phyloP scores from a whole-genome alignment of 2,329 filamentous ascomycete species.

The Arthrobotrys sinensis region DNA sequence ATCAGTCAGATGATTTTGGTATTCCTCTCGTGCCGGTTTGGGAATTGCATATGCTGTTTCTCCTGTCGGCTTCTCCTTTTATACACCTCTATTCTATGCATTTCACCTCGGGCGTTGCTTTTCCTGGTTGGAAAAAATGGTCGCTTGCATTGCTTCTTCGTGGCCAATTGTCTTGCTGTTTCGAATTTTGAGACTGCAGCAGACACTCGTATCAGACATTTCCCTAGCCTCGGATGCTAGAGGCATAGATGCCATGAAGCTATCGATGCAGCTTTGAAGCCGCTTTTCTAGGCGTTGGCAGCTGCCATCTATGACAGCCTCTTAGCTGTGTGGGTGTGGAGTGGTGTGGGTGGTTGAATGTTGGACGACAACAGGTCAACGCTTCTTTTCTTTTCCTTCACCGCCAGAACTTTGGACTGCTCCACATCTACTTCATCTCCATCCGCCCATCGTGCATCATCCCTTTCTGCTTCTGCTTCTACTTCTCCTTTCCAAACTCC shows the following conservation, averaged over 20 bases:
- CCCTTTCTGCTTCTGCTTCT: neutral
- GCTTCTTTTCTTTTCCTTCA: slow-evolving; percentile 50
- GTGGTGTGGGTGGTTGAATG: slow-evolving; percentile 4
- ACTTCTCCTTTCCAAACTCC: slow-evolving; percentile 18
- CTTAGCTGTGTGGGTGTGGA: slow-evolving; percentile 21
- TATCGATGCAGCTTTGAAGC: slow-evolving; percentile 25
- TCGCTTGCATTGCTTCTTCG: slow-evolving; percentile 52
- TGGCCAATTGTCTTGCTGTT: slow-evolving; percentile 50
- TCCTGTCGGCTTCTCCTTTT: slow-evolving; percentile 61
- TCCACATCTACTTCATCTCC: slow-evolving; percentile 21
- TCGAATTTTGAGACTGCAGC: slow-evolving; percentile 29
- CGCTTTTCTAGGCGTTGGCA: slow-evolving; percentile 11
- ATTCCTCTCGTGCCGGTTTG: slow-evolving; percentile 26
- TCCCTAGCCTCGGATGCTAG: slow-evolving; percentile 8
- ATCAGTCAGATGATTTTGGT: slow-evolving; percentile 25
- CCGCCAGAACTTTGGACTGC: slow-evolving; percentile 6
- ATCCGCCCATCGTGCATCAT: neutral
- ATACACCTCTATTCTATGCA: slow-evolving; percentile 42
- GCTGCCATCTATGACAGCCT: slow-evolving; percentile 29
- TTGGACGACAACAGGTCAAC: slow-evolving; percentile 60
- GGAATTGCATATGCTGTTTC: slow-evolving; percentile 47
- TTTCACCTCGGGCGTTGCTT: slow-evolving; percentile 27
- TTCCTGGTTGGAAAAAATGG: slow-evolving; percentile 27
- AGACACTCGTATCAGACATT: slow-evolving; percentile 20
- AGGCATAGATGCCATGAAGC: slow-evolving; percentile 29